phyloP scores from a whole-genome alignment of 23 red algal genomes.

The Gracilaria caudata region DNA sequence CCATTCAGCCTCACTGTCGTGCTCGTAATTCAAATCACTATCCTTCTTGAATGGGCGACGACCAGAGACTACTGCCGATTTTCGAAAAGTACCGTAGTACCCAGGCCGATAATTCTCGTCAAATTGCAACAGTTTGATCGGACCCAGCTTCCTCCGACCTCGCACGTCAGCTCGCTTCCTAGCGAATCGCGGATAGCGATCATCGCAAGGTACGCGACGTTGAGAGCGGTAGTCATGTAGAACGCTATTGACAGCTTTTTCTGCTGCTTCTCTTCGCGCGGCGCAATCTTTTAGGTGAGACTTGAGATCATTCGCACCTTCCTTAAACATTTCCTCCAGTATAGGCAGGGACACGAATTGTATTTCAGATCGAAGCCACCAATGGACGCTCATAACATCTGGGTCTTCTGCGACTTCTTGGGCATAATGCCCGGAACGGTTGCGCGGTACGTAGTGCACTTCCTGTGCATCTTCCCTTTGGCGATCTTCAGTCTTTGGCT shows the following conservation, averaged over 20 bases:
- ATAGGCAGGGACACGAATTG: neutral
- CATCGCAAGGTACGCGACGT: conserved; percentile 24
- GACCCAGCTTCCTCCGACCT: conserved; percentile 10
- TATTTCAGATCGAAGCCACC: conserved; percentile 47
- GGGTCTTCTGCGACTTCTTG: conserved; percentile 11
- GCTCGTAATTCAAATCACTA: conserved; percentile 33
- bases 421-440: neutral
- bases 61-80: conserved; percentile 7
- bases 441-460: neutral
- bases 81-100: conserved; percentile 35
- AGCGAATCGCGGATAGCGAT: conserved; percentile 51
- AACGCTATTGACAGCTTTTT: conserved; percentile 10
- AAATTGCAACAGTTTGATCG: conserved; percentile 63
- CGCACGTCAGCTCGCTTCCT: conserved; percentile 26
- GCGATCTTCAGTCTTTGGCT: conserved; percentile 20
- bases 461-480: neutral
- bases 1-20: conserved; percentile 66
- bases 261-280: conserved; percentile 29
- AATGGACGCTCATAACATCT: conserved; percentile 52
- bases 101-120: conserved; percentile 60
- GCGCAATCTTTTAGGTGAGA: conserved; percentile 16
- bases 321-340: neutral
- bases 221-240: conserved; percentile 37
- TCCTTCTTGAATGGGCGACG: conserved; percentile 50
- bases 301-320: conserved; percentile 9